A percentile compares a stretch with the other conserved stretches of the same genome.
Conservation (phyloP, 2,329 filamentous ascomycete genomes). For the Colletotrichum spinosum region DNA sequence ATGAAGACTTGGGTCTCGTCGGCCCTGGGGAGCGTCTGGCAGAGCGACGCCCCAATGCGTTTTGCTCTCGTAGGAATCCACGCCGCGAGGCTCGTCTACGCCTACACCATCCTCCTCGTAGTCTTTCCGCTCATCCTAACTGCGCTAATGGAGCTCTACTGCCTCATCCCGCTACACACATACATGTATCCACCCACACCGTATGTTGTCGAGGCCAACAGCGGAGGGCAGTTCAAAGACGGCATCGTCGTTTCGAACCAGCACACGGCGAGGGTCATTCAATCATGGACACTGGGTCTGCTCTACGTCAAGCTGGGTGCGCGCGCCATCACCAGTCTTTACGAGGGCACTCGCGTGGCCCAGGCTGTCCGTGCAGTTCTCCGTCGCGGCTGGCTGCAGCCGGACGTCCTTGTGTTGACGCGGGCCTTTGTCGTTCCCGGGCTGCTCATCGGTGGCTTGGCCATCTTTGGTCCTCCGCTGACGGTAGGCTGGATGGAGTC, state of each 20-base stretch:
- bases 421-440: slow-evolving; percentile 88
- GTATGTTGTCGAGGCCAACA: slow-evolving; percentile 33
- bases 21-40: slow-evolving; percentile 42
- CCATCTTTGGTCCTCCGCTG: slow-evolving; percentile 70
- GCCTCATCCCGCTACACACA: slow-evolving; percentile 87
- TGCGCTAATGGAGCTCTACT: slow-evolving; percentile 85
- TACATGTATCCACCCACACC: slow-evolving; percentile 66
- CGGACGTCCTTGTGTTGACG: slow-evolving; percentile 82
- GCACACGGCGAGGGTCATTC: slow-evolving; percentile 87
- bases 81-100: slow-evolving; percentile 71
- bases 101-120: slow-evolving; percentile 79
- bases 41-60: slow-evolving; percentile 46
- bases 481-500: slow-evolving; percentile 40
- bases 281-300: slow-evolving; percentile 93
- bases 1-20: slow-evolving; percentile 46
- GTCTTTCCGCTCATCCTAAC: slow-evolving; percentile 85
- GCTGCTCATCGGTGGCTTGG: slow-evolving; percentile 67
- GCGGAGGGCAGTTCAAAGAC: slow-evolving; percentile 41
- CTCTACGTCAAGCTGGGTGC: slow-evolving; percentile 87
- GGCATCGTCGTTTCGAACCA: slow-evolving; percentile 38
- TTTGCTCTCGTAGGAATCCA: slow-evolving; percentile 45
- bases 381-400: slow-evolving; percentile 80
- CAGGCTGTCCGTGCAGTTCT: slow-evolving; percentile 80
- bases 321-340: slow-evolving; percentile 74
- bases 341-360: slow-evolving; percentile 77